Evolutionary conservation across 257 asterid species (phyloP), one percentile per base, ranked within the genome.

Genomic region (Salvia miltiorrhiza): DNA sequence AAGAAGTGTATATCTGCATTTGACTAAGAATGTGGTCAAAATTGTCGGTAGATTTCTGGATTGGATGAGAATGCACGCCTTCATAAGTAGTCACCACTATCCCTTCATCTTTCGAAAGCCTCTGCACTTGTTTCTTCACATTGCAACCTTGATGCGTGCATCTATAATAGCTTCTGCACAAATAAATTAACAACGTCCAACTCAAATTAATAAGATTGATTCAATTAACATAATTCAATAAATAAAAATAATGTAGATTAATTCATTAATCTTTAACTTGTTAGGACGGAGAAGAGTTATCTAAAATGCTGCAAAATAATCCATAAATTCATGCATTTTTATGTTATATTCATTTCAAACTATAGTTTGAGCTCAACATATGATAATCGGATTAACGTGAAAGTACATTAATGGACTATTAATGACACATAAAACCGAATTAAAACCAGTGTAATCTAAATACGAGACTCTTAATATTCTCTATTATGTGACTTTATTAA

Each of bases 121-220:
- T 74, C n/a, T 92, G 97, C 7, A 92, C 87, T 79, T 89, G 97
- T 68, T 92, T 92, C 62, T 92, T 92, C 14, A 92, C 97, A 53
- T 81, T 86, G 80, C 97, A 92, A 0, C 93, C 95, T 83, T 87
- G 94, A 19, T 89, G 84, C 1, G 97, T 92, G 77, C 97, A 92
- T 59, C 89, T 67, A 59, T 92, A 92, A 32, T 92, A 92, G 76
- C 97, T 92, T 74, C 97, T 92, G 85, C 43, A 37, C 12, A 37
- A 30, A 30, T 30, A 30, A 30, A 30, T 30, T 30, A 30, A 2
- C 35, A 30, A 30, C 5, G 35, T 4, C n/a, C n/a, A n/a, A n/a
- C n/a, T n/a, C n/a, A n/a, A n/a, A n/a, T n/a, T n/a, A n/a, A n/a
- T n/a, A n/a, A n/a, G n/a, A n/a, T n/a, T n/a, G n/a, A n/a, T n/a